A percentile compares a stretch with the other conserved stretches of the same genome.
Evolutionary conservation across 2,329 filamentous ascomycete genomes (phyloP).

Genomic region (Onygena corvina): DNA sequence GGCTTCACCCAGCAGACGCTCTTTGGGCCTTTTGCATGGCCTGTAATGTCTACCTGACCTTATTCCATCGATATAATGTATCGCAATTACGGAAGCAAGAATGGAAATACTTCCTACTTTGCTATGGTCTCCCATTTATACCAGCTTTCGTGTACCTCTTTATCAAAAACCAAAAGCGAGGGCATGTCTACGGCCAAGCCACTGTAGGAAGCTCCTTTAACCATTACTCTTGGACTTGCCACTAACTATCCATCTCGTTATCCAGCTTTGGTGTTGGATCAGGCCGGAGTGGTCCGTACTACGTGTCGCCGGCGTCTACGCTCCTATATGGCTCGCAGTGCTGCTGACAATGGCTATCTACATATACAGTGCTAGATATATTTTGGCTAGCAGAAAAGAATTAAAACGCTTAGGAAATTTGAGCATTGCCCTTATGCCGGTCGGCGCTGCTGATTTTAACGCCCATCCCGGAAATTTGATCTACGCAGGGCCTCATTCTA

Average conservation of each 20-base stretch:
- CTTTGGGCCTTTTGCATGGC: slow-evolving; percentile 74
- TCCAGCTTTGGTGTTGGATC: slow-evolving; percentile 72
- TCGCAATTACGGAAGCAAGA: slow-evolving; percentile 54
- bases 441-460: background rate
- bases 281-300: slow-evolving; percentile 54
- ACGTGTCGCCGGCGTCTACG: slow-evolving; percentile 63
- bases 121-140: slow-evolving; percentile 62
- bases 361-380: slow-evolving; percentile 13
- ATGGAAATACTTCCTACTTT: slow-evolving; percentile 54
- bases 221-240: background rate
- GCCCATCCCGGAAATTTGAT: too few species aligned
- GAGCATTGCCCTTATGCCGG: background rate
- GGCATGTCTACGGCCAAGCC: slow-evolving; percentile 60
- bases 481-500: too few species aligned
- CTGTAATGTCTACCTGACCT: slow-evolving; percentile 69
- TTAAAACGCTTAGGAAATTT: background rate
- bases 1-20: slow-evolving; percentile 67
- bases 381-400: background rate
- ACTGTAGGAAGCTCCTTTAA: slow-evolving; percentile 34
- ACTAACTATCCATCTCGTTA: background rate
- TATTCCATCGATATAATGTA: slow-evolving; percentile 61
- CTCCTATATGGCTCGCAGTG: slow-evolving; percentile 34
- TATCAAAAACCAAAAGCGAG: slow-evolving; percentile 41
- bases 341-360: slow-evolving; percentile 31
- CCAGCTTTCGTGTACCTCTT: slow-evolving; percentile 58